A percentile compares a stretch with the other conserved stretches of the same genome.
Evolutionary conservation across 2,329 filamentous ascomycete genomes (phyloP).

Genomic region (Falciphora oryzae): DNA sequence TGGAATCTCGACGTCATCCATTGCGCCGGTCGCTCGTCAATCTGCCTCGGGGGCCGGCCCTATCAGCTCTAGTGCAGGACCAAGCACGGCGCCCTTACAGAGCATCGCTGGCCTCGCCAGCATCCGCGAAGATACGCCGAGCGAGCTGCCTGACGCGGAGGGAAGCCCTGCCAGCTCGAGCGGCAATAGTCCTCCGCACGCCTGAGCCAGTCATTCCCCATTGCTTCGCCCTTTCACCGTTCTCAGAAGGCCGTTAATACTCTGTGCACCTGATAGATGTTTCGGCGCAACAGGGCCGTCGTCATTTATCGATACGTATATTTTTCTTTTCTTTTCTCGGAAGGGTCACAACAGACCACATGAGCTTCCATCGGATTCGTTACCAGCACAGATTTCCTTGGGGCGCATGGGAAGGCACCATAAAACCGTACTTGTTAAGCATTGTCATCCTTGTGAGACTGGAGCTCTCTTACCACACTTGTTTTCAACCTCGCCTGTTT

Average conservation of each 20-base stretch:
- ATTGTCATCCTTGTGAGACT: neutral
- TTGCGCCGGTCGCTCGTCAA: neutral
- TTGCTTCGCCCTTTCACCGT: no score
- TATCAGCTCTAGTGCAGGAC: neutral
- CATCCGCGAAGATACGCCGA: neutral
- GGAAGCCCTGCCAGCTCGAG: constrained; percentile 2
- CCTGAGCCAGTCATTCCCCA: neutral
- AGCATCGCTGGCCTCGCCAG: neutral
- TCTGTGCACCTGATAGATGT: no score
- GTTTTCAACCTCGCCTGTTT: neutral
- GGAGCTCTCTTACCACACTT: neutral
- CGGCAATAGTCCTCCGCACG: neutral
- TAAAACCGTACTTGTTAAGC: neutral
- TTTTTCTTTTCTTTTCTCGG: neutral
- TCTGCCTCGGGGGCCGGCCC: neutral
- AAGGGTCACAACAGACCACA: neutral
- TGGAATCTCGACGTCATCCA: neutral
- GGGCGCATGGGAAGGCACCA: neutral
- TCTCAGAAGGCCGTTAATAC: neutral
- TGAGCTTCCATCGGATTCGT: neutral
- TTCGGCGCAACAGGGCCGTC: neutral
- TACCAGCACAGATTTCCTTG: neutral
- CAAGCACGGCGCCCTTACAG: neutral
- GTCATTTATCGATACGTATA: neutral
- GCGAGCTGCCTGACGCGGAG: neutral